A percentile compares a stretch with the other conserved stretches of the same genome.
These are phyloP conservation scores for Penicillium silybi DNA, from an alignment of 495 filamentous ascomycete genomes.

Conservation along the genomic window DNA sequence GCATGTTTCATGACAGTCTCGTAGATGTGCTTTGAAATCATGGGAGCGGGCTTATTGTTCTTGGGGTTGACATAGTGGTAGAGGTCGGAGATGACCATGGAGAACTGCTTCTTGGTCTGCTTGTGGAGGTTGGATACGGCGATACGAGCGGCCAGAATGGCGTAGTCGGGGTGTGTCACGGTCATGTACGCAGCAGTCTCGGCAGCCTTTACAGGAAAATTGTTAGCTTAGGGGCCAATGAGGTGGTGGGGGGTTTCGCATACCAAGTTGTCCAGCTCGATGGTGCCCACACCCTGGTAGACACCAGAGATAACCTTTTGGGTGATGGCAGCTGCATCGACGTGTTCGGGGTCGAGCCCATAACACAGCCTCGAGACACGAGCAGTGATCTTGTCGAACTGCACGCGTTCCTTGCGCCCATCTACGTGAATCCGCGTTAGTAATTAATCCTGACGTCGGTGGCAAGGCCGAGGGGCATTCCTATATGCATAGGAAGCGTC, in stretches of 20 bases:
- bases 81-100: conserved; percentile 84
- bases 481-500: background rate
- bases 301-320: conserved; percentile 99
- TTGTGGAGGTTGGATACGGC: conserved; percentile 99
- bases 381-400: conserved; percentile 99
- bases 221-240: conserved; percentile 7
- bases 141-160: conserved; percentile 96
- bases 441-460: conserved; percentile 14
- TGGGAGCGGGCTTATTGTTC: conserved; percentile 77
- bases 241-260: conserved; percentile 24
- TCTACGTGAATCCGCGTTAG: conserved; percentile 52
- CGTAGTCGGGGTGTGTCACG: conserved; percentile 97
- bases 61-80: conserved; percentile 97
- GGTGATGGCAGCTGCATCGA: conserved; percentile 96
- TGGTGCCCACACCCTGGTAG: conserved; percentile 94
- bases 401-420: conserved; percentile 98
- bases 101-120: conserved; percentile 99
- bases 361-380: conserved; percentile 97
- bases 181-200: conserved; percentile 99
- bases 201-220: conserved; percentile 62
- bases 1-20: conserved; percentile 91
- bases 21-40: conserved; percentile 88
- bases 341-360: conserved; percentile 91
- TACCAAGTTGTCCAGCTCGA: conserved; percentile 95
- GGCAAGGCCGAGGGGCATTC: conserved; percentile 17